phyloP scores from a whole-genome alignment of 2,329 filamentous ascomycete genomes.

The Kalmusia sp. region DNA sequence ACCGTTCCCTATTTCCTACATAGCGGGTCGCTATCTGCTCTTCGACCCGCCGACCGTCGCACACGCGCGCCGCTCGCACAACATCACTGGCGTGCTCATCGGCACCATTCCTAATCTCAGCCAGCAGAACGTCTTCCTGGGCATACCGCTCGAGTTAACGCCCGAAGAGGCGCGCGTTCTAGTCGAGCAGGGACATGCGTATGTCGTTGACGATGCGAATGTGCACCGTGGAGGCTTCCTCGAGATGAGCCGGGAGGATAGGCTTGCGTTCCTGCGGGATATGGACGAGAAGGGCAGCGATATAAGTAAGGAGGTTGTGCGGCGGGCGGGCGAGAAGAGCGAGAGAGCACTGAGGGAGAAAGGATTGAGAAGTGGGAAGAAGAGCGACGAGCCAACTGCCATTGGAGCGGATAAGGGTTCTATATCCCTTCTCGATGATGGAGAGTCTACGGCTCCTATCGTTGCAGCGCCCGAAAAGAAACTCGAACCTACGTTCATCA shows the following conservation, averaged over 20 bases:
- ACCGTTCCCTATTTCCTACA: conserved; percentile 79
- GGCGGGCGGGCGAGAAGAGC: conserved; percentile 58
- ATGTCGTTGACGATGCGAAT: conserved; percentile 79
- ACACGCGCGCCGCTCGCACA: conserved; percentile 77
- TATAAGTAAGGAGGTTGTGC: conserved; percentile 54
- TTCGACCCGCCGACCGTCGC: conserved; percentile 82
- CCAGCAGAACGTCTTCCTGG: conserved; percentile 93
- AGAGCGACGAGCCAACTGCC: background rate
- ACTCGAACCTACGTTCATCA: conserved; percentile 46
- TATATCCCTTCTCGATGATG: conserved; percentile 34
- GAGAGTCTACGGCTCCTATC: conserved; percentile 17
- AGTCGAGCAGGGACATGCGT: conserved; percentile 77
- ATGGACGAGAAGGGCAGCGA: conserved; percentile 63
- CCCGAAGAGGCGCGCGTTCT: conserved; percentile 87
- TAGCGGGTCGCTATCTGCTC: conserved; percentile 83
- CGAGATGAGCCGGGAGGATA: conserved; percentile 63
- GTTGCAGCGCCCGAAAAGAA: conserved; percentile 16
- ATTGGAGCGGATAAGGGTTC: background rate
- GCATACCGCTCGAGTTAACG: conserved; percentile 86
- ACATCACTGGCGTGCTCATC: conserved; percentile 84
- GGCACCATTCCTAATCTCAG: conserved; percentile 91
- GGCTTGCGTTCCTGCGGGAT: conserved; percentile 66
- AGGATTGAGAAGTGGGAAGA: conserved; percentile 36
- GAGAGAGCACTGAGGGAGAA: conserved; percentile 59
- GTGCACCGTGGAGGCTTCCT: conserved; percentile 72